Evolutionary conservation across 2,329 filamentous ascomycete genomes (phyloP), one percentile per base, ranked within the genome.

Genomic region (Davidsoniella neocaledoniae): DNA sequence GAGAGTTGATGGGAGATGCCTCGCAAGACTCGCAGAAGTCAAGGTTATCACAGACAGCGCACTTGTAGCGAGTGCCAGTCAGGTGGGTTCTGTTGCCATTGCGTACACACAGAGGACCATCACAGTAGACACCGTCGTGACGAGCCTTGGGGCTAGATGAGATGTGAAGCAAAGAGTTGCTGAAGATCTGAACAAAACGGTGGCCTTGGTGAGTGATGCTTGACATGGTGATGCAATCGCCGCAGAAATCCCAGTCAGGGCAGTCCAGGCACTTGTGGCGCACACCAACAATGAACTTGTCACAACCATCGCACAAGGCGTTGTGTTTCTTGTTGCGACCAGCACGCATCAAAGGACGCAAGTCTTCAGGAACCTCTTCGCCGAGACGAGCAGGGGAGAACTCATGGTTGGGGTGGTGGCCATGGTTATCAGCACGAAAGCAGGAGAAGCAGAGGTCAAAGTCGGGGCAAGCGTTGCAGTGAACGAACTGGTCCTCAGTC

Each of bases 241-340:
- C 73, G 70, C 91, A 98, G 68, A 85, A 96, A 61, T 98, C 91
- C 83, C 86, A 98, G 64, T 98, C 91, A 41, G 93, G 91, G 70
- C 91, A 98, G 62, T 86, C 81, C 56, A 96, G 72, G 64, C 91
- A 98, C 73, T 98, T 98, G 76, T 96, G 83, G 57, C 91, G 90
- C 51, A 94, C 74, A 58, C 91, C 93, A 57, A 74, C 72, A 59
- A 98, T 91, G 63, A 55, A 53, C 54, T 80, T 82, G 58, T 96
- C 85, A 63, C 93, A 98, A 39, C 86, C 86, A 68, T 98, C 91
- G 61, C 91, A 98, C 56, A 95, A 80, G 54, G 93, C 91, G 53
- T 84, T 79, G 68, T 98, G 91, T 54, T 75, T 71, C 58, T 80
- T 74, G 63, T 86, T 85, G 54, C 90, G 84, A 56, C 91, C 90